Percentiles rank a stretch among this genome's conserved stretches.
Evolutionary conservation across 2,329 filamentous ascomycete genomes (phyloP).

Genomic region (Trichothecium roseum): DNA sequence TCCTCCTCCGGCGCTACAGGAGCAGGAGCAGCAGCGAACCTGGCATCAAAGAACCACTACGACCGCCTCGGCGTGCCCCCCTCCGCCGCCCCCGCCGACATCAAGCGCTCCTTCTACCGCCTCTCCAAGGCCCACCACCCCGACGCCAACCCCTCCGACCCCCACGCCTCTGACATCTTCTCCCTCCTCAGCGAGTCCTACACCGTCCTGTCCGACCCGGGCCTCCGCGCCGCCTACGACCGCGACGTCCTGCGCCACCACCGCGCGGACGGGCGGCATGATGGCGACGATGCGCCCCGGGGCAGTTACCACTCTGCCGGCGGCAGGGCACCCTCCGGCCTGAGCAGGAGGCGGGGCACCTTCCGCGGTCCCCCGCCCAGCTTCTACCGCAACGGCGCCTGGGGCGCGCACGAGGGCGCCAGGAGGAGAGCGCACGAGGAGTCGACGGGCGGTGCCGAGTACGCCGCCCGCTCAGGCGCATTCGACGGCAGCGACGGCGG

Average conservation of each 20-base stretch:
- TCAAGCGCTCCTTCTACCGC: constrained; percentile 89
- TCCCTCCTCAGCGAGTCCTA: constrained; percentile 79
- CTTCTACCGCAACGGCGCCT: constrained; percentile 77
- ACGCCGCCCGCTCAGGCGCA: background rate
- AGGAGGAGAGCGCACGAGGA: constrained; percentile 40
- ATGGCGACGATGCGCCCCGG: constrained; percentile 13
- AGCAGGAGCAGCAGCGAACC: too few relatives aligned
- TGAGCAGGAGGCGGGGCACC: constrained; percentile 63
- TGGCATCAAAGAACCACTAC: constrained; percentile 59
- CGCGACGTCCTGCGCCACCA: constrained; percentile 45
- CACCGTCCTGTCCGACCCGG: constrained; percentile 58
- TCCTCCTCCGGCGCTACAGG: constrained; percentile 7
- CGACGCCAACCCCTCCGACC: constrained; percentile 74
- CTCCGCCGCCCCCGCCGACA: constrained; percentile 61
- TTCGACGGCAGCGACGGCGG: constrained; percentile 1
- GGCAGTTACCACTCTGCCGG: constrained; percentile 55
- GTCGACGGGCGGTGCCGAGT: constrained; percentile 21
- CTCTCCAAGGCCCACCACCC: constrained; percentile 91
- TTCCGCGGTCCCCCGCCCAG: constrained; percentile 82
- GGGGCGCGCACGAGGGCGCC: constrained; percentile 56
- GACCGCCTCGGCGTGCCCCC: constrained; percentile 64
- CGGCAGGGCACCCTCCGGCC: constrained; percentile 67
- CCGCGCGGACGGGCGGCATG: constrained; percentile 20
- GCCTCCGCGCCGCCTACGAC: constrained; percentile 75
- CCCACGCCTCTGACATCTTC: constrained; percentile 63